These are phyloP conservation scores for Mycena maculata DNA, from an alignment of 768 basidiomycete species.

Conservation along the genomic window DNA sequence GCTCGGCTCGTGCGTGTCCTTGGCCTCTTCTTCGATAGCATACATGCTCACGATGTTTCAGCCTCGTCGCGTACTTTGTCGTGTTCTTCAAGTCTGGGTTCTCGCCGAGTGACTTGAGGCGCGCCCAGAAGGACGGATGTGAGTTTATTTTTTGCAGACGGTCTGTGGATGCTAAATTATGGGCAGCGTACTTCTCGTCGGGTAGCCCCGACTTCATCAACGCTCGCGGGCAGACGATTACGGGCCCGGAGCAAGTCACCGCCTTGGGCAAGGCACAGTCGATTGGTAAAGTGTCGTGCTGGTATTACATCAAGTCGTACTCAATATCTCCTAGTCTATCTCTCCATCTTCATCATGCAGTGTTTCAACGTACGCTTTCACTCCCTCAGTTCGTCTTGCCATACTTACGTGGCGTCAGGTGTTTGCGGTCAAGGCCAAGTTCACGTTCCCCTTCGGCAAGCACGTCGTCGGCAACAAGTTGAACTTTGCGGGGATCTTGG, in stretches of 20 bases:
- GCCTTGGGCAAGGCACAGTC: slow-evolving; percentile 72
- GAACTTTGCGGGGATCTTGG: slow-evolving; percentile 73
- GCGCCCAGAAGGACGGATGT: slow-evolving; percentile 59
- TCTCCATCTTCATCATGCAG: slow-evolving; percentile 75
- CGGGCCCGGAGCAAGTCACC: slow-evolving; percentile 62
- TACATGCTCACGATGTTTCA: slow-evolving; percentile 36
- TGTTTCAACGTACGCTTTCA: slow-evolving; percentile 68
- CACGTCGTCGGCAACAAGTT: slow-evolving; percentile 67
- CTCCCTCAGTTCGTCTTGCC: not conserved
- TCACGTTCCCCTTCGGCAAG: slow-evolving; percentile 73
- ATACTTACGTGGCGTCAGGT: slow-evolving; percentile 49
- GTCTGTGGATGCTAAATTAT: not conserved
- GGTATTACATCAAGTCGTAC: not conserved
- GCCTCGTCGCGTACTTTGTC: slow-evolving; percentile 73
- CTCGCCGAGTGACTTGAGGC: slow-evolving; percentile 64
- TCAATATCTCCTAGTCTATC: slow-evolving; percentile 53
- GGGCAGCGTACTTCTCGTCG: slow-evolving; percentile 59
- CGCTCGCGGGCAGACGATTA: slow-evolving; percentile 58
- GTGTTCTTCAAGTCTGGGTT: slow-evolving; percentile 75
- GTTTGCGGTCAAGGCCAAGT: slow-evolving; percentile 74
- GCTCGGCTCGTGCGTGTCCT: slow-evolving; percentile 59
- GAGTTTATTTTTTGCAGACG: slow-evolving; percentile 20
- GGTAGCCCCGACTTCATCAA: slow-evolving; percentile 67
- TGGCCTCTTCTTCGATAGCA: not conserved
- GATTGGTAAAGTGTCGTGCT: slow-evolving; percentile 55